Base-by-base conservation (phyloP, 169 alveolate genomes). In the Eimeria praecox region DNA sequence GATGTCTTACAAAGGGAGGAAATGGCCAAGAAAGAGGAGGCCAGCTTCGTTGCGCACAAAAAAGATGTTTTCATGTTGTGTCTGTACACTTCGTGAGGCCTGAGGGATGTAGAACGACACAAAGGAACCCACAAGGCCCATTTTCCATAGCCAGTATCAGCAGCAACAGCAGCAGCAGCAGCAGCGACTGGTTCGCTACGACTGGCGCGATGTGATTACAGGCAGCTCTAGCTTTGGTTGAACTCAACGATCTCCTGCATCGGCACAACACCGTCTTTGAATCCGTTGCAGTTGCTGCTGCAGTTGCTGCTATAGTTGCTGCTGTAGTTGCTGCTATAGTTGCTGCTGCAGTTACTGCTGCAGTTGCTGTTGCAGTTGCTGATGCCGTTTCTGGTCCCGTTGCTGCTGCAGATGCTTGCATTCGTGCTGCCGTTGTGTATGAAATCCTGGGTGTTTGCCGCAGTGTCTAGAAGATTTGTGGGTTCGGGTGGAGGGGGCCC, bases 331-430 rank as follows among this genome's bases (percentile, higher is more conserved):
- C 66, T 56, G 66, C 66, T n/a, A n/a, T n/a, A 14, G 66, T 56
- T 56, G 66, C 66, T 56, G 66, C 66, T 56, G 66, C 66, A 2
- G 66, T 56, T 56, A 27, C 66, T 56, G 66, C 24, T 56, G 66
- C 66, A 8, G 66, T 56, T 56, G 66, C 66, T 69, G 80, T 44
- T 69, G 80, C 80, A 40, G 44, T 69, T 69, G 46, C 44, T 35
- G 44, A 27, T 35, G 80, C 80, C 12, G 80, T 35, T 69, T 40
- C 80, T 69, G 80, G 24, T 69, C 46, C 80, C 44, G 80, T 69
- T 56, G 66, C 24, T 56, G 66, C 59, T 52, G 59, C 59, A 52
- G 59, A 56, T 27, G 66, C 5, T 56, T 56, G 66, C 66, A 56
- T 5, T 20, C 3, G 3, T 71, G 82, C 44, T 27, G 42, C 82